Evolutionary conservation across 305 asterid genomes (phyloP).

Genomic region (Salvia sclarea): DNA sequence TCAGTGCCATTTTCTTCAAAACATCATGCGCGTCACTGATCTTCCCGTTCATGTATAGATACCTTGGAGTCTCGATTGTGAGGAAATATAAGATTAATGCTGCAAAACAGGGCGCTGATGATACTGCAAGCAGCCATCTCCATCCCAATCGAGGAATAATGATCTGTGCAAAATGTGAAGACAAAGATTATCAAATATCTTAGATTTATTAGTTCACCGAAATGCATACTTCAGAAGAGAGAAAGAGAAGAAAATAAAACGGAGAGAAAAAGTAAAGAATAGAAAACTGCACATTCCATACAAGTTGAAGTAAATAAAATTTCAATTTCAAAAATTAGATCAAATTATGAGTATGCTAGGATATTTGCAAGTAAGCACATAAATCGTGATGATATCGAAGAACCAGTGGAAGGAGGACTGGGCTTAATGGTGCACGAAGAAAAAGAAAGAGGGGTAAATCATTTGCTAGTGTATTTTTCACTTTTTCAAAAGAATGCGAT

Average conservation of each 20-base stretch:
- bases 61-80: slow-evolving; percentile 70
- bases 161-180: slow-evolving; percentile 40
- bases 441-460: neutral
- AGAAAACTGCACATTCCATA: neutral
- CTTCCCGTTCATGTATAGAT: slow-evolving; percentile 50
- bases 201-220: neutral
- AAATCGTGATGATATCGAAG: neutral
- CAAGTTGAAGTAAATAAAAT: neutral
- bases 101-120: slow-evolving; percentile 50
- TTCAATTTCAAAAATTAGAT: neutral
- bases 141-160: slow-evolving; percentile 74
- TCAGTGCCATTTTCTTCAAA: slow-evolving; percentile 55
- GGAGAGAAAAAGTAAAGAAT: no score
- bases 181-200: neutral
- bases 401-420: neutral
- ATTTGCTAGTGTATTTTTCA: no score
- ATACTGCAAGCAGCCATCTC: slow-evolving; percentile 76
- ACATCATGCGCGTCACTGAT: slow-evolving; percentile 47
- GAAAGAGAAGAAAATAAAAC: no score
- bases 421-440: neutral
- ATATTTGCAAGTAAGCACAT: neutral
- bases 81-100: slow-evolving; percentile 51
- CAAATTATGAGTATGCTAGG: neutral
- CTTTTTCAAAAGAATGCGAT: neutral
- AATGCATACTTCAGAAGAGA: no score